A percentile compares a stretch with the other conserved stretches of the same genome.
Evolutionary conservation across 2,329 filamentous ascomycete genomes (phyloP).

Genomic region (Neofusicoccum kwambonambiense): DNA sequence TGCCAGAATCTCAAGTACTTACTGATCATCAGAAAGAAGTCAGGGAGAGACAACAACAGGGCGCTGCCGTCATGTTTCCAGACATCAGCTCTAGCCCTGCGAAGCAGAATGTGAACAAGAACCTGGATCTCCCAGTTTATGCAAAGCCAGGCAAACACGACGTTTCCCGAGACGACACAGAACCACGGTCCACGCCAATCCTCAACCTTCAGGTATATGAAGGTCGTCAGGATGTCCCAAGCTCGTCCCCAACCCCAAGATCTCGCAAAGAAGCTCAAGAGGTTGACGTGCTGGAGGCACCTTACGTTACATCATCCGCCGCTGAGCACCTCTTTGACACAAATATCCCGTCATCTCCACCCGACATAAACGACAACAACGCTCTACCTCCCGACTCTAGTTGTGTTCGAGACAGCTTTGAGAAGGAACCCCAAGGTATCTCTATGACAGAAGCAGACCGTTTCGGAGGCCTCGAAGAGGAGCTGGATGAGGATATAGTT

Average conservation of each 20-base stretch:
- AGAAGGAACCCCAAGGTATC: background rate
- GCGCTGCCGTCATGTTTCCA: constrained; percentile 65
- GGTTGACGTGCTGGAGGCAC: background rate
- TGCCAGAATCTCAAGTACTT: constrained; percentile 67
- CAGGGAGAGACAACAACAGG: constrained; percentile 63
- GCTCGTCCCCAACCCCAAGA: constrained; percentile 54
- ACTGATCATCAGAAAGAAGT: constrained; percentile 81
- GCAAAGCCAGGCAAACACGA: background rate
- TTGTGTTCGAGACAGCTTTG: background rate
- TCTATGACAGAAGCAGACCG: background rate
- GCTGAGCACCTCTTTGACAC: background rate
- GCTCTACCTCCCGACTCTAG: background rate
- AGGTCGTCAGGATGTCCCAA: constrained; percentile 47
- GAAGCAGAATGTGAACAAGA: constrained; percentile 15
- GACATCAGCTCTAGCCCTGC: constrained; percentile 48
- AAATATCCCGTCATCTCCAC: constrained; percentile 23
- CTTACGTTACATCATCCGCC: constrained; percentile 2
- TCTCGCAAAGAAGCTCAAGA: constrained; percentile 28
- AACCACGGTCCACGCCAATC: constrained; percentile 40
- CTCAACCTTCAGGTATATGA: constrained; percentile 36
- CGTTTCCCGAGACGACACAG: background rate
- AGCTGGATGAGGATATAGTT: background rate
- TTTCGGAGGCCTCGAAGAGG: background rate
- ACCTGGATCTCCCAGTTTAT: background rate
- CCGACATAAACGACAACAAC: constrained; percentile 17